Percentiles rank a stretch among this genome's conserved stretches.
Evolutionary conservation across 768 basidiomycete species (phyloP).

Genomic region (Leucocoprinus birnbaumii): DNA sequence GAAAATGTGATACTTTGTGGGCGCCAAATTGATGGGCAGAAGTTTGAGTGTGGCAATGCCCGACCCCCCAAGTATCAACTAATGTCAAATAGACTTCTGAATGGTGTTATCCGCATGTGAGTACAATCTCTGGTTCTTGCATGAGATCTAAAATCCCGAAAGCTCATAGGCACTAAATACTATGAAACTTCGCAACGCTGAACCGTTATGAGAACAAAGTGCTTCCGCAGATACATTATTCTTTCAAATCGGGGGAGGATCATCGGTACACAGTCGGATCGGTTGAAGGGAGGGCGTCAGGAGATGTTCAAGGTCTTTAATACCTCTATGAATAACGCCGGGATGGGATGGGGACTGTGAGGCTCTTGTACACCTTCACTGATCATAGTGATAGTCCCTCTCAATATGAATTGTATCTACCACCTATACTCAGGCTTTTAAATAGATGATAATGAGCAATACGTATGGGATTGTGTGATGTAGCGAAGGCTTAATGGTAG

Average conservation of each 20-base stretch:
- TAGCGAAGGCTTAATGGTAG: too few relatives aligned
- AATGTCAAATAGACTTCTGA: slow-evolving; percentile 10
- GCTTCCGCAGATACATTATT: background rate
- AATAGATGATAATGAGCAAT: too few relatives aligned
- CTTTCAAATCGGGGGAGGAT: slow-evolving; percentile 10
- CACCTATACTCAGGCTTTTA: too few relatives aligned
- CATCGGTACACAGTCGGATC: slow-evolving; percentile 12
- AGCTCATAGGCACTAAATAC: background rate
- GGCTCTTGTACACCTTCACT: too few relatives aligned
- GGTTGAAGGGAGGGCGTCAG: slow-evolving; percentile 1
- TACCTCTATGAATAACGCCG: too few relatives aligned
- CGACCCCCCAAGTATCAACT: background rate
- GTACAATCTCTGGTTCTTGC: background rate
- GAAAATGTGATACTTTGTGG: slow-evolving; percentile 10
- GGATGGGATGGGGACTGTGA: too few relatives aligned
- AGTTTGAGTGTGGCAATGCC: slow-evolving; percentile 1
- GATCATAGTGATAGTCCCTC: too few relatives aligned
- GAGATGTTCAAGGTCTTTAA: too few relatives aligned
- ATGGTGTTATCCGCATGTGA: slow-evolving; percentile 11
- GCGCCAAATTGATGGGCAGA: slow-evolving; percentile 9
- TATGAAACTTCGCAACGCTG: background rate
- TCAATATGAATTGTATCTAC: too few relatives aligned
- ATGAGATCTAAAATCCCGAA: background rate
- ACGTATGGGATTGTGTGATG: too few relatives aligned
- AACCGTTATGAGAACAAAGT: background rate